Conservation (phyloP, 176 grass and related monocot species). For the Oryza meyeriana region DNA sequence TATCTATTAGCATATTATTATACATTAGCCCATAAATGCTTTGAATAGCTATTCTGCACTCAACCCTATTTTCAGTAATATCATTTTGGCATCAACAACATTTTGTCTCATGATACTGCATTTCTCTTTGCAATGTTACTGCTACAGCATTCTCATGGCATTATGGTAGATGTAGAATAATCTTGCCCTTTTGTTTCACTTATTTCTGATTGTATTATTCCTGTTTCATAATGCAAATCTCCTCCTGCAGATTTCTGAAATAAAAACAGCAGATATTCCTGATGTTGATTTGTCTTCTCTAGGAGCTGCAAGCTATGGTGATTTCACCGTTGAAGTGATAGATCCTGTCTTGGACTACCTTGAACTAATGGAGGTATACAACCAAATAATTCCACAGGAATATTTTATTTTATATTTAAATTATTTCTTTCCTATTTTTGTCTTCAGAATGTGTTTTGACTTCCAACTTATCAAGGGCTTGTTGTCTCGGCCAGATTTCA, state of each 20-base stretch:
- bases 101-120: neutral
- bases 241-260: constrained; percentile 75
- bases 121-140: neutral
- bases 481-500: constrained; percentile 84
- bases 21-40: neutral
- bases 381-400: neutral
- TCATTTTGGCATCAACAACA: neutral
- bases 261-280: constrained; percentile 77
- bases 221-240: constrained; percentile 26
- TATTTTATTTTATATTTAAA: neutral
- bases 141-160: neutral
- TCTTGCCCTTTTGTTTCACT: neutral
- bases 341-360: constrained; percentile 93
- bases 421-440: constrained; percentile 13
- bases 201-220: neutral
- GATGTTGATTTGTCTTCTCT: constrained; percentile 70
- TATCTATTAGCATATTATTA: constrained; percentile 13
- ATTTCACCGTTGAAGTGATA: constrained; percentile 75
- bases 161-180: neutral
- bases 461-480: constrained; percentile 87
- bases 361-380: constrained; percentile 79
- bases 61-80: neutral
- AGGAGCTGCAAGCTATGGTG: constrained; percentile 57
- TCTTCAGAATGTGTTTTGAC: constrained; percentile 80
- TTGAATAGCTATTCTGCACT: neutral